Evolutionary conservation across 768 basidiomycete genomes (phyloP), one percentile per base, ranked within the genome.

Genomic region (Dacryopinax primogenitus): DNA sequence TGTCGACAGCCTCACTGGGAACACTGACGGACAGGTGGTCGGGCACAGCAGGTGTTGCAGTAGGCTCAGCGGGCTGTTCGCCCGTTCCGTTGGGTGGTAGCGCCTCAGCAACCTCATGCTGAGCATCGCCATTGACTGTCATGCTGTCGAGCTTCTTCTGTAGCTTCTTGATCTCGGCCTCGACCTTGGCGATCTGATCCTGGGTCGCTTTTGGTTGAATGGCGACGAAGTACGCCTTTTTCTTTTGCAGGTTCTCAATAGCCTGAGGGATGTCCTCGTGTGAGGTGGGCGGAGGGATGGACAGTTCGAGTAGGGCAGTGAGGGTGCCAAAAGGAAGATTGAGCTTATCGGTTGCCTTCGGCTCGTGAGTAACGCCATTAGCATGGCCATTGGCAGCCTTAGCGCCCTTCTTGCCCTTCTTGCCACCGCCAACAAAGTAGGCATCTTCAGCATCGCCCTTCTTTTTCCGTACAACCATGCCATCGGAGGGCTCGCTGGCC

Each of bases 161-260:
- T 13, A 91, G 79, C 62, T 83, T 83, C 69, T 81, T 77, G 72
- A 92, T 88, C 68, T 87, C 83, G 15, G 80, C 81, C 73, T 92
- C 87, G 13, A 87, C 91, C 76, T 88, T 88, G 37, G 85, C 83
- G 62, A 92, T 78, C 69, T 90, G 89, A 72, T 90, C 88, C 3
- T 83, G 81, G 1, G 90, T 92, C 68, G 82, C 83, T 26, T 84
- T 84, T 30, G 82, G 83, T 75, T 94, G 92, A 77, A 98, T 98
- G 33, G 90, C 94, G 74, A 88, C 85, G 71, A 85, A 96, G 92
- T 93, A 98, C 26, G 86, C 81, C 78, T 93, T 93, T 82, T 98
- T 99, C 62, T 84, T 90, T 75, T 88, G 88, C 66, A 99, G 81
- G 73, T 96, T 90, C 72, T 90, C 88, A 65, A 98, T 80, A 58